Base-by-base conservation (phyloP, 1,284 basidiomycete species). In the Trichosporon faecale region DNA sequence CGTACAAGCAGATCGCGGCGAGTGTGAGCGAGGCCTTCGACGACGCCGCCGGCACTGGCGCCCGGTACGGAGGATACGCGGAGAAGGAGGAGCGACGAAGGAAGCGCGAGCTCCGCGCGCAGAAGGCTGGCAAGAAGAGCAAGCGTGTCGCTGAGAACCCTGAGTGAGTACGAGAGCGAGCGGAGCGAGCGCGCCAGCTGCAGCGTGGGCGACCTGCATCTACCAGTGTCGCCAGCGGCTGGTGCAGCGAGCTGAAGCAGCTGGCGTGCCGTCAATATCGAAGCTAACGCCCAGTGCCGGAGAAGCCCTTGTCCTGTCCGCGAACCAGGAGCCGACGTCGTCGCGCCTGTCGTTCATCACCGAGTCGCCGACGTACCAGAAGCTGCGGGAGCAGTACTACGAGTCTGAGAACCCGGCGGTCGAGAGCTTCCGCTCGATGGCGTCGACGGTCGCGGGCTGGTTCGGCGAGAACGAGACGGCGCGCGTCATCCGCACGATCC, bases 401-500 rank as follows among this genome's bases (percentile, higher is more conserved):
- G 95, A 98, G 79, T 96, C 94, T 0, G 97, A 99, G 82, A 92
- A 96, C 77, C 92, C 95, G 1, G 84, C 98, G 64, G 86, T 98
- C 40, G 88, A 91, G 31, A 89, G 91, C 3, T 77, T 98, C 69
- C 91, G 97, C 60, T 87, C 88, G 2, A 90, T 98, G 55, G 95
- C 95, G 1, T 88, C 90, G 65, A 93, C 91, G 1, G 87, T 99
- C 64, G 93, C 92, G 1, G 92, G 91, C 87, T 82, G 85, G 73
- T 96, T 98, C 77, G 96, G 98, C 74, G 97, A 99, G 85, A 99
- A 94, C 78, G 97, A 99, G 86, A 96, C 92, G 55, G 96, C 95
- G 14, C 92, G 92, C 80, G 97, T 99, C 27, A 90, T 92, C 78
- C 88, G 93, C 67, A 85, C 91, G 77, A 92, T 98, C 89, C 93